These are phyloP conservation scores for Arthrobotrys sinensis DNA, from an alignment of 2,329 filamentous ascomycete genomes.

Conservation along the genomic window DNA sequence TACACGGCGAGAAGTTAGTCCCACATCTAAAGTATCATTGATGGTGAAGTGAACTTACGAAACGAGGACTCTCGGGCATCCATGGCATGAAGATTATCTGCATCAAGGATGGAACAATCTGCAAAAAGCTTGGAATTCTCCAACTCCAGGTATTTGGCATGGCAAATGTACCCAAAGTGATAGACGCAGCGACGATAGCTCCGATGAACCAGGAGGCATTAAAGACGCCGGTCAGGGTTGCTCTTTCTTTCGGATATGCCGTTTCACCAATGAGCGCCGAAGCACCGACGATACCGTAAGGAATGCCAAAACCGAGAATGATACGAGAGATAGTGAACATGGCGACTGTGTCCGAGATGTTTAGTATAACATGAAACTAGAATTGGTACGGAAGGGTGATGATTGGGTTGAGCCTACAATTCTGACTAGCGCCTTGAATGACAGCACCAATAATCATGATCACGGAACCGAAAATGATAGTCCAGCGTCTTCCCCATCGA, in stretches of 20 bases:
- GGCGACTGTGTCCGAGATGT: constrained; percentile 66
- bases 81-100: constrained; percentile 65
- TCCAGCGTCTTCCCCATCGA: constrained; percentile 73
- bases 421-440: constrained; percentile 72
- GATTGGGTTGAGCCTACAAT: constrained; percentile 68
- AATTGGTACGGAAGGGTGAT: background rate
- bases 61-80: constrained; percentile 56
- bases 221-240: constrained; percentile 75
- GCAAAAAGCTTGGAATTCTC: constrained; percentile 70
- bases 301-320: constrained; percentile 76
- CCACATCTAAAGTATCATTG: background rate
- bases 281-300: constrained; percentile 74
- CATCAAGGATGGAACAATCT: constrained; percentile 66
- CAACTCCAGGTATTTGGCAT: constrained; percentile 68
- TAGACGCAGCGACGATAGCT: constrained; percentile 70
- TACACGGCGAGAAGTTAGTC: constrained; percentile 57
- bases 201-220: constrained; percentile 75
- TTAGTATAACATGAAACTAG: background rate
- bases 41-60: constrained; percentile 10
- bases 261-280: constrained; percentile 75
- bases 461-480: constrained; percentile 72
- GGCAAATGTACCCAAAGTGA: constrained; percentile 71
- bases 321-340: constrained; percentile 76
- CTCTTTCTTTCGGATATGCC: constrained; percentile 75
- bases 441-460: constrained; percentile 74